Conservation (phyloP, 441 rosid species). For the Viola pubescens region DNA sequence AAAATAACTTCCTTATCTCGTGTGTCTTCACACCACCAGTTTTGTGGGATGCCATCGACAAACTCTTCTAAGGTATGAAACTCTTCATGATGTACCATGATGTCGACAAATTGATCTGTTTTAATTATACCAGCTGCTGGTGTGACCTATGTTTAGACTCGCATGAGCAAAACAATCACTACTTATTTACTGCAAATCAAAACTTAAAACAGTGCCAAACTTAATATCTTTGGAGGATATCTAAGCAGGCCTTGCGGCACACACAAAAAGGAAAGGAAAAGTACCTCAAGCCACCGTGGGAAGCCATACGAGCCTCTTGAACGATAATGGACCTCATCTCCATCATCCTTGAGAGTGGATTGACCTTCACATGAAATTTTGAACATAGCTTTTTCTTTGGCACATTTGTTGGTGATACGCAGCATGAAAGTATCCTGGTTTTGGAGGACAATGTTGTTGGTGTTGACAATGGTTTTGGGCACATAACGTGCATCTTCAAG, state of each 20-base stretch:
- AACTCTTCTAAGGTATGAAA: conserved; percentile 71
- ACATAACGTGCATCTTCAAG: conserved; percentile 49
- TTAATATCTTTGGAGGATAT: no score
- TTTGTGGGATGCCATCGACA: conserved; percentile 84
- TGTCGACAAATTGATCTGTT: conserved; percentile 52
- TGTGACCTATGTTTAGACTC: conserved; percentile 39
- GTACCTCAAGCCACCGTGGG: conserved; percentile 98
- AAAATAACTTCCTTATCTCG: conserved; percentile 77
- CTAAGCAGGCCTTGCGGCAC: no score
- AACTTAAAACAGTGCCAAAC: neutral
- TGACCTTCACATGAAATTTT: conserved; percentile 69
- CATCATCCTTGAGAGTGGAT: conserved; percentile 50
- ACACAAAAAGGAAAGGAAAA: neutral
- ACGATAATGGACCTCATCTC: conserved; percentile 36
- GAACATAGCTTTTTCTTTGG: conserved; percentile 50
- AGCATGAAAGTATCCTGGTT: conserved; percentile 68
- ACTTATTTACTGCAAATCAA: no score
- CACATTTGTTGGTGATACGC: conserved; percentile 60
- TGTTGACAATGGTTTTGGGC: conserved; percentile 65
- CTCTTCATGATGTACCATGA: conserved; percentile 77
- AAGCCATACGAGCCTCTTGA: conserved; percentile 69
- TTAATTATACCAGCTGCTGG: conserved; percentile 84
- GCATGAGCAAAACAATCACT: no score
- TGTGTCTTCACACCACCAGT: conserved; percentile 89
- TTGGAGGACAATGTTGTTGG: conserved; percentile 55